Base-by-base conservation (phyloP, 1,139 yeast genomes). In the Taphrina wiesneri region DNA sequence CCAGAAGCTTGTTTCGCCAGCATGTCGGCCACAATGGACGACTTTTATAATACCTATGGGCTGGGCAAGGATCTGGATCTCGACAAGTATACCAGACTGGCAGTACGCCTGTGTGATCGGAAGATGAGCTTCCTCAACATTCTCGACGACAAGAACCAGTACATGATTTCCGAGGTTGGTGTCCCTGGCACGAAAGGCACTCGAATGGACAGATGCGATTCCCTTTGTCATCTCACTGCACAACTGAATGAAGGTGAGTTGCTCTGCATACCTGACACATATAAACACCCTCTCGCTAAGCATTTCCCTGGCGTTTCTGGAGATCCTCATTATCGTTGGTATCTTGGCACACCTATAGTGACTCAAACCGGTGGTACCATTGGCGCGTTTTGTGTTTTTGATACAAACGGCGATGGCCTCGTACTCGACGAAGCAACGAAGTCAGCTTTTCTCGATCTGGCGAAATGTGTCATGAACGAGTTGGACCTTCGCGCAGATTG, bases 341-440 rank as follows among this genome's bases (percentile, higher is more conserved):
- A 59, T 49, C 52, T 51, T 26, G 63, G 63, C 17, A 51, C 53
- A 7, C 47, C 63, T 15, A 26, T 59, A n/a, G 47, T 36, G 26
- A 47, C 63, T 2, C 46, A 39, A 13, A 47, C 41, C 6, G 47
- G 56, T 4, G 54, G 45, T 36, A 46, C 41, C n/a, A 47, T 59
- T n/a, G 63, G 63, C 46, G 63, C 56, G 11, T 25, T 59, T 7
- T 59, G 63, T 26, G 63, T 59, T 15, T 19, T 59, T 25, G 63
- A 59, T 43, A 47, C 63, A 15, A 51, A 25, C 28, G 56, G 32
- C 13, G 28, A 36, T 9, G 53, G 25, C 15, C 17, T 30, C 21
- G 47, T 17, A 2, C 56, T 56, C 9, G 30, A 32, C 23, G 56
- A 30, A 7, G 47, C 32, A 32, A 49, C 19, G 36, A 13, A 36